A percentile compares a stretch with the other conserved stretches of the same genome.
These are phyloP conservation scores for Rhipidocladum racemiflorum DNA, from an alignment of 176 grass and related monocot species.

Conservation along the genomic window DNA sequence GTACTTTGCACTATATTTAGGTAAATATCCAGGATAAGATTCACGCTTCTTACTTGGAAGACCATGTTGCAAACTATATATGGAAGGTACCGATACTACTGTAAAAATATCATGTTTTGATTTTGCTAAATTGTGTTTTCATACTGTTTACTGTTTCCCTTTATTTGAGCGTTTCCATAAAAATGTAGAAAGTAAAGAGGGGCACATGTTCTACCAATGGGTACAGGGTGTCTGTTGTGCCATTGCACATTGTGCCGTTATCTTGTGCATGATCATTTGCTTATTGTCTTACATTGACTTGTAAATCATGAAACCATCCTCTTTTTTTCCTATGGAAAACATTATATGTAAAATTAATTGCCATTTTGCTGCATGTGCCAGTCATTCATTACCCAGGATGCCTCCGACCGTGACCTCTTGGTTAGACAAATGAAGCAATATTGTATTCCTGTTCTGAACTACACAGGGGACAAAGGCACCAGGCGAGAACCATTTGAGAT, in stretches of 20 bases:
- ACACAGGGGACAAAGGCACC: slow-evolving; percentile 21
- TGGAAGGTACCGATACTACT: slow-evolving; percentile 66
- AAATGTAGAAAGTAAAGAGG: not conserved
- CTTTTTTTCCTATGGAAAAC: not conserved
- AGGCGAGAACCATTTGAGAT: slow-evolving; percentile 53
- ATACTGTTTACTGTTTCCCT: not conserved
- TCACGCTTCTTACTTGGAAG: slow-evolving; percentile 83
- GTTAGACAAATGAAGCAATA: slow-evolving; percentile 45
- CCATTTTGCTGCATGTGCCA: slow-evolving; percentile 42
- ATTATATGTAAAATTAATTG: slow-evolving; percentile 1
- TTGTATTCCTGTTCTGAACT: slow-evolving; percentile 71
- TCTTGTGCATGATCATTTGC: not conserved
- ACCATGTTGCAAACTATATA: slow-evolving; percentile 79
- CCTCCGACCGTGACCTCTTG: slow-evolving; percentile 71
- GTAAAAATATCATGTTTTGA: not conserved
- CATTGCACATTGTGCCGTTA: not conserved
- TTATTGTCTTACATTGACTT: not conserved
- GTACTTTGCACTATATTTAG: slow-evolving; percentile 38
- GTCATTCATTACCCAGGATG: slow-evolving; percentile 90
- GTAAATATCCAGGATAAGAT: slow-evolving; percentile 65
- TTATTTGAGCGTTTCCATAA: not conserved
- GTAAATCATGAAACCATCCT: not conserved
- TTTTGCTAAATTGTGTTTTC: not conserved
- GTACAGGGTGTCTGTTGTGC: not conserved
- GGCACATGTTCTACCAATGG: not conserved